Evolutionary conservation across 176 grass and related monocot genomes (phyloP), one percentile per base, ranked within the genome.

Genomic region (Musa schizocarpa): DNA sequence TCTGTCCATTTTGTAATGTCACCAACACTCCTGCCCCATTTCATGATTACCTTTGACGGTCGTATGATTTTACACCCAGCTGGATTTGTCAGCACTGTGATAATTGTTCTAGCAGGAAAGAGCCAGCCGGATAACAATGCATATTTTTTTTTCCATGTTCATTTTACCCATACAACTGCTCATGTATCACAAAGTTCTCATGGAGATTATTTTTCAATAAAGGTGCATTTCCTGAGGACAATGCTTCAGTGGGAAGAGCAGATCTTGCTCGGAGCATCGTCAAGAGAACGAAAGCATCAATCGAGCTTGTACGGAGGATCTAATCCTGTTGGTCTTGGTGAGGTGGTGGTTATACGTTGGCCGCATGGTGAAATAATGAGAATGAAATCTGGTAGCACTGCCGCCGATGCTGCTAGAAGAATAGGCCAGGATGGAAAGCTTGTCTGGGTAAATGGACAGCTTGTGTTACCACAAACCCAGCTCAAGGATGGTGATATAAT

Each of bases 181-280:
- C 34, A 0, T 6, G 4, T 6, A 43, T 43, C 34, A 6, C 34
- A 43, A 43, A 43, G 34, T 43, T 43, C 23, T 34, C 65, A 68
- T 34, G 2, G 2, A 16, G 8, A 48, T 34, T 14, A 34, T 48
- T 48, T 29, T 9, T 13, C 12, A 6, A 68, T 54, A 6, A 54
- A 98, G 95, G 90, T 98, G 76, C 84, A 77, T 89, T 83, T 98
- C 52, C 84, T 98, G 27, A 82, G 95, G 65, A 87, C 90, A 17
- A 98, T 98, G 95, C 90, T 98, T 84, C 88, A 89, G 52, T 93
- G 95, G 95, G 95, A 98, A 78, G 82, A 93, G 77, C 90, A 93
- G 76, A 86, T 98, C 57, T 63, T 75, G 50, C 82, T 61, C 55
- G 88, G 84, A 14, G 72, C 86, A 82, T 84, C 83, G 63, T 50